These are phyloP conservation scores for Priceomyces medius DNA, from an alignment of 805 yeast genomes.

Conservation along the genomic window DNA sequence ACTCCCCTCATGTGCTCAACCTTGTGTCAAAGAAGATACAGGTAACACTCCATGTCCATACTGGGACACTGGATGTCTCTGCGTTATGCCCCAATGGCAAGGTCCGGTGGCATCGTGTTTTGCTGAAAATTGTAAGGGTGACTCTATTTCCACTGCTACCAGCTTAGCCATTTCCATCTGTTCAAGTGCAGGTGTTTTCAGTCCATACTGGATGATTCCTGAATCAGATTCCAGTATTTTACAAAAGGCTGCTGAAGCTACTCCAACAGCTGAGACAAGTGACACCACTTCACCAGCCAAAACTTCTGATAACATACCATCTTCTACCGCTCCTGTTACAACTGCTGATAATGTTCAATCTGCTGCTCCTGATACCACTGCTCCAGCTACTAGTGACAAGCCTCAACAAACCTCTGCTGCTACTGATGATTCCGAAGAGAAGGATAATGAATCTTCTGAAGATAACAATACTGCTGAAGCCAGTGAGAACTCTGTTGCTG, in stretches of 20 bases:
- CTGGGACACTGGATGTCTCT: slow-evolving; percentile 48
- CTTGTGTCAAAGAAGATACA: slow-evolving; percentile 32
- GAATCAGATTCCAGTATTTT: slow-evolving; percentile 23
- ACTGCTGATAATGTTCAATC: slow-evolving; percentile 1
- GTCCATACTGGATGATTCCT: slow-evolving; percentile 33
- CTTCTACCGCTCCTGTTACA: slow-evolving; percentile 2
- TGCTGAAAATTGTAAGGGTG: slow-evolving; percentile 34
- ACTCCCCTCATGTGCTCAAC: slow-evolving; percentile 38
- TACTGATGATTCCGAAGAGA: not conserved
- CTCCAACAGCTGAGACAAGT: slow-evolving; percentile 13
- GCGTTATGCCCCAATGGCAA: slow-evolving; percentile 39
- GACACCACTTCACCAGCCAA: slow-evolving; percentile 11
- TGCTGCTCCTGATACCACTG: not conserved
- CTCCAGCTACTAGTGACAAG: not conserved
- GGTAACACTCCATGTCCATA: slow-evolving; percentile 43
- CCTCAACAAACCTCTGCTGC: slow-evolving; percentile 3
- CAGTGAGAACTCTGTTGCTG: not conserved
- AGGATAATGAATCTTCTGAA: not conserved
- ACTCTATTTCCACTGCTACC: slow-evolving; percentile 26
- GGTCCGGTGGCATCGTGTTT: slow-evolving; percentile 39
- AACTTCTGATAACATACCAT: slow-evolving; percentile 5
- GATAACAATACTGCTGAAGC: not conserved
- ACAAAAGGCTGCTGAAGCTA: slow-evolving; percentile 23
- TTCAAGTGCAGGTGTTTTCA: slow-evolving; percentile 32
- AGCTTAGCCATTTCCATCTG: slow-evolving; percentile 33